phyloP scores from a whole-genome alignment of 306 rosid species.

The Phaseolus lunatus region DNA sequence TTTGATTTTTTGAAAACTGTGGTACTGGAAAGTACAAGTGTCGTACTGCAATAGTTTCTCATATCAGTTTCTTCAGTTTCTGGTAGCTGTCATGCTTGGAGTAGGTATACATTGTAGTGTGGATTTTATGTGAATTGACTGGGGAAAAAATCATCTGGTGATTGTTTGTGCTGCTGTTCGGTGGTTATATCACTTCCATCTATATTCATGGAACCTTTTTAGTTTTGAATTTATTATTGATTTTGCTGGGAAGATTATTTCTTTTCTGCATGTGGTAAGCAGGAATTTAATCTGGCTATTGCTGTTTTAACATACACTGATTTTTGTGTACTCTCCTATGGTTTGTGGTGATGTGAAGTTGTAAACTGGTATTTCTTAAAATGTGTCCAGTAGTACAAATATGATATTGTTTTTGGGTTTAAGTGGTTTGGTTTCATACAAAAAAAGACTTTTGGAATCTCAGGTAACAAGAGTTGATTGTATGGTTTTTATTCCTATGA shows the following conservation, averaged over 20 bases:
- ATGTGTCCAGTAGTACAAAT: conserved; percentile 33
- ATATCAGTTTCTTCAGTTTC: neutral
- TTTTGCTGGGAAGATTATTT: neutral
- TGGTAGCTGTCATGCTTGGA: conserved; percentile 13
- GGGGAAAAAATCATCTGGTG: neutral
- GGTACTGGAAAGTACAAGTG: too few species aligned
- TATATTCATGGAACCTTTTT: neutral
- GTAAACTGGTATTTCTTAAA: conserved; percentile 2
- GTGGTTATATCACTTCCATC: neutral
- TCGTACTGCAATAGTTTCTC: conserved; percentile 3
- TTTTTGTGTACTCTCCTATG: neutral
- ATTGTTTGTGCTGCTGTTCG: neutral
- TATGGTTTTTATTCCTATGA: neutral
- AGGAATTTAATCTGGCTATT: conserved; percentile 16
- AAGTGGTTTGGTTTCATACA: neutral
- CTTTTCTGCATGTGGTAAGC: conserved; percentile 32
- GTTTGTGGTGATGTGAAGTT: neutral
- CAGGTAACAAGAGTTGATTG: neutral
- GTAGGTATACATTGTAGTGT: neutral
- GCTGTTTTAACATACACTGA: conserved; percentile 9
- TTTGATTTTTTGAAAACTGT: too few species aligned
- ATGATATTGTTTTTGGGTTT: conserved; percentile 1
- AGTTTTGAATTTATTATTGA: neutral
- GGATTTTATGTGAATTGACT: neutral
- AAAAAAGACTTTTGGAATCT: neutral